A percentile compares a stretch with the other conserved stretches of the same genome.
Evolutionary conservation across 1,139 yeast species (phyloP).

Genomic region (Zygosaccharomyces sapae): DNA sequence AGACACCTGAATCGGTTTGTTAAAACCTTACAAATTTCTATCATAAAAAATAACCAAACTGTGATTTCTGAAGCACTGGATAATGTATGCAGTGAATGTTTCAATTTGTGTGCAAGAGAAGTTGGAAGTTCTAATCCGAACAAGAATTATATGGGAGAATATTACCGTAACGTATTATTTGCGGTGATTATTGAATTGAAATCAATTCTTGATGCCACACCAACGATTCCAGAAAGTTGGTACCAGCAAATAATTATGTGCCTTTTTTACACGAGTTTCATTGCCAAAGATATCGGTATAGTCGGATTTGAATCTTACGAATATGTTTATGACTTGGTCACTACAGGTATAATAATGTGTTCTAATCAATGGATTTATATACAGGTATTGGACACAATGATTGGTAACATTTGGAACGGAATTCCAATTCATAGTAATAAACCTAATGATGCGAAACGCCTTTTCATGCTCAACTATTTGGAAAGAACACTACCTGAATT

Average conservation of each 20-base stretch:
- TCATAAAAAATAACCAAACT: conserved; percentile 4
- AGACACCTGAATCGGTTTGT: conserved; percentile 11
- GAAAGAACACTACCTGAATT: conserved; percentile 18
- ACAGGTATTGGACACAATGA: conserved; percentile 15
- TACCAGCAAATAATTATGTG: conserved; percentile 19
- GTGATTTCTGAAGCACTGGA: conserved; percentile 8
- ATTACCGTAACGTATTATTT: conserved; percentile 23
- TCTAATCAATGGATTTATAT: conserved; percentile 1
- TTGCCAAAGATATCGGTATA: conserved; percentile 29
- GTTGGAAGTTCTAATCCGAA: conserved; percentile 11
- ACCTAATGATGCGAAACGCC: conserved; percentile 22
- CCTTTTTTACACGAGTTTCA: conserved; percentile 26
- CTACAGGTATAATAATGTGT: conserved; percentile 12
- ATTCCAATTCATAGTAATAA: conserved; percentile 15
- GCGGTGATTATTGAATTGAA: conserved; percentile 23
- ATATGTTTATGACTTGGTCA: conserved; percentile 21
- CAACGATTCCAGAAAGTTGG: conserved; percentile 11
- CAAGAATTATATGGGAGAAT: conserved; percentile 18
- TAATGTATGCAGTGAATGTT: conserved; percentile 12
- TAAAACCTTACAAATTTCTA: conserved; percentile 14
- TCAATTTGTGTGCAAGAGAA: conserved; percentile 20
- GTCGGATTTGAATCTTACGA: conserved; percentile 31
- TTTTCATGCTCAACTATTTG: conserved; percentile 27
- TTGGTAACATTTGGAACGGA: conserved; percentile 14
- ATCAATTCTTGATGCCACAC: conserved; percentile 18